phyloP scores from a whole-genome alignment of 345 rosid species.

The Conringia planisiliqua region DNA sequence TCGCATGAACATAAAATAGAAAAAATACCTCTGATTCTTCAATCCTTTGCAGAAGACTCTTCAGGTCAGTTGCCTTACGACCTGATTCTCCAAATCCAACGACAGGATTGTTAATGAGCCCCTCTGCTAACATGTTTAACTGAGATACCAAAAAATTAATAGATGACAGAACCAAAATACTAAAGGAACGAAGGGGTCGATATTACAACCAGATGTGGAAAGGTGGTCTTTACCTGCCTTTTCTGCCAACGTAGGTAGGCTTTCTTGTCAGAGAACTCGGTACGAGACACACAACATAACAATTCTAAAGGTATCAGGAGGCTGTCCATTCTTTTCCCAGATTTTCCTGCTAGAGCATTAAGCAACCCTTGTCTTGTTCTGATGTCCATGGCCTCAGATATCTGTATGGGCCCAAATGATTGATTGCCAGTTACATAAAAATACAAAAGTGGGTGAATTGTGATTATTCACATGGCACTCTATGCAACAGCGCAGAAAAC shows the following conservation, averaged over 20 bases:
- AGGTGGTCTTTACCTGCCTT: slow-evolving; percentile 76
- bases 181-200: slow-evolving; percentile 14
- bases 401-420: slow-evolving; percentile 42
- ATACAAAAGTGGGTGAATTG: not conserved
- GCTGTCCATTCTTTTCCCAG: slow-evolving; percentile 93
- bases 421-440: slow-evolving; percentile 11
- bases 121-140: slow-evolving; percentile 95
- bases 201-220: slow-evolving; percentile 11
- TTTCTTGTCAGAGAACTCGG: slow-evolving; percentile 96
- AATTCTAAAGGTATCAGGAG: slow-evolving; percentile 84
- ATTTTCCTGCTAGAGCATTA: slow-evolving; percentile 81
- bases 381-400: slow-evolving; percentile 94
- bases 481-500: slow-evolving; percentile 2
- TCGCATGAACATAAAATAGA: slow-evolving; percentile 10
- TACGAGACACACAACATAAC: slow-evolving; percentile 82
- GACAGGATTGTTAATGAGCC: slow-evolving; percentile 81
- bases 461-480: not conserved
- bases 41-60: slow-evolving; percentile 81
- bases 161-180: slow-evolving; percentile 19
- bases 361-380: slow-evolving; percentile 94
- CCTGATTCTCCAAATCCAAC: slow-evolving; percentile 97
- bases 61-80: slow-evolving; percentile 67
- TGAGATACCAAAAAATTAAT: slow-evolving; percentile 38
- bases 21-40: slow-evolving; percentile 91
- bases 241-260: slow-evolving; percentile 96